Evolutionary conservation across 139 green algal species (phyloP).

Genomic region (Tetradesmus lagerheimii): DNA sequence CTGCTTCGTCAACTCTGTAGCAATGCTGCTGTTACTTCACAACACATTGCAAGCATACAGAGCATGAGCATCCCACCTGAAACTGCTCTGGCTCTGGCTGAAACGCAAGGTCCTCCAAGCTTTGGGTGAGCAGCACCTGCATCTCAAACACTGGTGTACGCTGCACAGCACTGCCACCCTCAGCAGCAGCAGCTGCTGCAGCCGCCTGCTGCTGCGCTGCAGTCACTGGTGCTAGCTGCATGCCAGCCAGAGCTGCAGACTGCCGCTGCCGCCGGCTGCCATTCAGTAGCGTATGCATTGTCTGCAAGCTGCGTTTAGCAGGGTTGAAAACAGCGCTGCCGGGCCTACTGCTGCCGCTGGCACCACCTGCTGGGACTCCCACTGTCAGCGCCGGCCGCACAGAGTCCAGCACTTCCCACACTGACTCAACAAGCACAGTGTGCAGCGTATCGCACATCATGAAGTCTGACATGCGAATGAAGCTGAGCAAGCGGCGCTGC

Average conservation of each 20-base stretch:
- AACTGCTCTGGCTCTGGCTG: constrained; percentile 63
- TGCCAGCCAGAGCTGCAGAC: constrained; percentile 6
- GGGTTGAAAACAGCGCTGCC: neutral
- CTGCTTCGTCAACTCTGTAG: neutral
- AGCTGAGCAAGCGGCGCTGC: constrained; percentile 79
- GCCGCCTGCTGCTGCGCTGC: constrained; percentile 18
- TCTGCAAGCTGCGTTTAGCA: neutral
- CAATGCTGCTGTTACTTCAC: neutral
- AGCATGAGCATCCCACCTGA: constrained; percentile 15
- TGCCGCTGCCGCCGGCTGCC: constrained; percentile 10
- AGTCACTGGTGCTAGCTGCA: constrained; percentile 18
- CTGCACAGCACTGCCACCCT: neutral
- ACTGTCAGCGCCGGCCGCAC: neutral
- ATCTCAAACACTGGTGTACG: constrained; percentile 68
- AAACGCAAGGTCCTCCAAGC: constrained; percentile 58
- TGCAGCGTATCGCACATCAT: constrained; percentile 85
- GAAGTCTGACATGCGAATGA: constrained; percentile 83
- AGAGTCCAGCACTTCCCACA: constrained; percentile 61
- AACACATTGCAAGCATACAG: neutral
- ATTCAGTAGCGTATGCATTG: constrained; percentile 11
- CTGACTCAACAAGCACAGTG: constrained; percentile 70
- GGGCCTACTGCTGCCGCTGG: constrained; percentile 4
- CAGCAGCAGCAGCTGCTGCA: neutral
- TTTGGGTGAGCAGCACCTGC: constrained; percentile 63
- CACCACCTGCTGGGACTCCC: constrained; percentile 13